Conservation (phyloP, 495 filamentous ascomycete genomes). For the Xylaria longipes region DNA sequence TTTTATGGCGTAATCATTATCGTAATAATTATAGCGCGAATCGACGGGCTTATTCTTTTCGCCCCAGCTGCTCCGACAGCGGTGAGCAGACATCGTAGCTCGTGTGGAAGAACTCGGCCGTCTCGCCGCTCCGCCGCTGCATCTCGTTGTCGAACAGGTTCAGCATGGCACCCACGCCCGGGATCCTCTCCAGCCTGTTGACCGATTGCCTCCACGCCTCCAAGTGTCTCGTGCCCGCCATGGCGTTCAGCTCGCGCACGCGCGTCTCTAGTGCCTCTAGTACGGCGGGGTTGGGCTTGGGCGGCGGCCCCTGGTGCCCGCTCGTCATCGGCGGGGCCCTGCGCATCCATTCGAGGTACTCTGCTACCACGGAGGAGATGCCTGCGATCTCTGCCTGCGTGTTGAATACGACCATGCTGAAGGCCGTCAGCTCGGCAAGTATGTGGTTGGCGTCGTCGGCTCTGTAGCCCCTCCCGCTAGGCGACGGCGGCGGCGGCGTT, state of each 20-base stretch:
- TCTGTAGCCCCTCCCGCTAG: constrained; percentile 9
- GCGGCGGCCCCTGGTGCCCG: constrained; percentile 1
- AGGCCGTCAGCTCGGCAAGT: constrained; percentile 27
- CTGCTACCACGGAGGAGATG: constrained; percentile 28
- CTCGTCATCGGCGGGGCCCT: constrained; percentile 1
- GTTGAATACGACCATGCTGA: constrained; percentile 28
- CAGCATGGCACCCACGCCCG: constrained; percentile 29
- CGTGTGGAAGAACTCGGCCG: constrained; percentile 27
- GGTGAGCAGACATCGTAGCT: constrained; percentile 20
- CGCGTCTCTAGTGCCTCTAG: constrained; percentile 27
- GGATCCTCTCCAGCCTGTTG: constrained; percentile 17
- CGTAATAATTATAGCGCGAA: background rate
- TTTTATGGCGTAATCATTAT: constrained; percentile 15
- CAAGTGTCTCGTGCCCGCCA: constrained; percentile 23
- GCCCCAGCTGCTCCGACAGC: constrained; percentile 18
- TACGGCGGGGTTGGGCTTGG: constrained; percentile 11
- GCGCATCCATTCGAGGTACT: constrained; percentile 29
- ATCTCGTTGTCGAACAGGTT: constrained; percentile 26
- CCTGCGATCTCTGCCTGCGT: constrained; percentile 29
- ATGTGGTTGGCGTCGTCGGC: constrained; percentile 28
- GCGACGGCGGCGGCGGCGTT: constrained; percentile 21
- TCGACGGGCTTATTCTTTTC: constrained; percentile 5
- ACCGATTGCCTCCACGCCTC: constrained; percentile 26
- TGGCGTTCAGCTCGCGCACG: constrained; percentile 22
- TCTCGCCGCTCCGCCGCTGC: constrained; percentile 26